Evolutionary conservation across 768 basidiomycete species (phyloP), one percentile per base, ranked within the genome.

Genomic region (Trametes sanguinea): DNA sequence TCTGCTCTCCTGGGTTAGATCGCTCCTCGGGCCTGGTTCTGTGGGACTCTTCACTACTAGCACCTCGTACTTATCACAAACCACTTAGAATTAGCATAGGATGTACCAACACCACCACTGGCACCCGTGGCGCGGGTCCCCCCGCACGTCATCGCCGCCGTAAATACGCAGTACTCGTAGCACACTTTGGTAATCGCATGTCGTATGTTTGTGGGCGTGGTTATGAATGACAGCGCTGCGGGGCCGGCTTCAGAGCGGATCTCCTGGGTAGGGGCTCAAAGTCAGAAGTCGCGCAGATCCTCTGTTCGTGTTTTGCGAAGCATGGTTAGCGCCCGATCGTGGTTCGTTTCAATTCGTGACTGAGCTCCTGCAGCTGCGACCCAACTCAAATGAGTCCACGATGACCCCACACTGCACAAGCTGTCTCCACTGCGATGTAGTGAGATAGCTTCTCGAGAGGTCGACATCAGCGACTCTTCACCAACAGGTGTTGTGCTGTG

Each of bases 141-240:
- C 47, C 39, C 40, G n/a, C 60, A 42, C 51, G 46, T 40, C 22
- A 14, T 42, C 35, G 39, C 43, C 33, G 50, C 43, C 52, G 57
- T 63, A 48, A 54, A 54, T 51, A 58, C 29, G 51, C 50, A 59
- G 54, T 63, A 59, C 29, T 51, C 57, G 42, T 59, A 63, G 44
- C 37, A 39, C 37, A 39, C 43, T 35, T 43, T 45, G 57, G 51
- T 63, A 53, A 57, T 63, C 39, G 51, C 30, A 54, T 52, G 39
- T 46, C 37, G 39, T 30, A 58, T 42, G 33, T 6, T 54, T 43
- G 33, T 30, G 51, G 43, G 44, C 51, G 44, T 22, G 46, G 53
- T 7, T 47, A 45, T n/a, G 37, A 27, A 42, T 30, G 7, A 2
- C 22, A 42, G 29, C 2, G 30, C 40, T 54, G 53, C 53, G 53